Conservation (phyloP, 495 filamentous ascomycete species). For the Aspergillus homomorphus region DNA sequence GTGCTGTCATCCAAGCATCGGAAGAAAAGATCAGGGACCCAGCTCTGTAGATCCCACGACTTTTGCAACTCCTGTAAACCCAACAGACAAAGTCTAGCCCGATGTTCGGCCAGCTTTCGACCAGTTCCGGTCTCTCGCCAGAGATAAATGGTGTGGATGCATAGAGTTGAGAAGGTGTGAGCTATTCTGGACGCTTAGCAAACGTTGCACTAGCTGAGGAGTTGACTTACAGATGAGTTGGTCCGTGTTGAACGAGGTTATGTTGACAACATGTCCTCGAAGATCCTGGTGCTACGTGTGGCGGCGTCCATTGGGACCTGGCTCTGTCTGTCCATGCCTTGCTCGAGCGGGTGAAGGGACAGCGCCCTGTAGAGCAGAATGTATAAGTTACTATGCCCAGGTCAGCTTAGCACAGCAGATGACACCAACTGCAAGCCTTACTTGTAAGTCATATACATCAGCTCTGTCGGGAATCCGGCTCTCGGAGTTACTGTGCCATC, state of each 20-base stretch:
- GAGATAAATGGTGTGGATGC: conserved; percentile 47
- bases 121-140: conserved; percentile 35
- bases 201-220: too few species aligned
- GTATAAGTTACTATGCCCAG: conserved; percentile 34
- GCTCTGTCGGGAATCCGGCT: conserved; percentile 36
- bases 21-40: conserved; percentile 46
- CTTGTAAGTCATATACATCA: conserved; percentile 47
- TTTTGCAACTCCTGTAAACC: conserved; percentile 47
- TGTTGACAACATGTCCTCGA: conserved; percentile 49
- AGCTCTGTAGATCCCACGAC: conserved; percentile 48
- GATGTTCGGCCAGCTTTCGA: conserved; percentile 44
- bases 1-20: conserved; percentile 44
- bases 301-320: conserved; percentile 43
- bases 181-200: conserved; percentile 34
- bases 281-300: conserved; percentile 40
- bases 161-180: conserved; percentile 45
- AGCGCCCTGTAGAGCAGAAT: conserved; percentile 39
- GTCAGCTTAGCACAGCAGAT: not conserved
- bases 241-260: conserved; percentile 43
- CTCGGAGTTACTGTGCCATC: conserved; percentile 24
- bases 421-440: conserved; percentile 12
- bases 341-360: conserved; percentile 27
- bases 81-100: conserved; percentile 44
- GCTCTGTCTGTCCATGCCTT: conserved; percentile 18
- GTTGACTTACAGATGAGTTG: conserved; percentile 39